A percentile compares a stretch with the other conserved stretches of the same genome.
Evolutionary conservation across 257 asterid species (phyloP).

Genomic region (Paraleonurus japonicus): DNA sequence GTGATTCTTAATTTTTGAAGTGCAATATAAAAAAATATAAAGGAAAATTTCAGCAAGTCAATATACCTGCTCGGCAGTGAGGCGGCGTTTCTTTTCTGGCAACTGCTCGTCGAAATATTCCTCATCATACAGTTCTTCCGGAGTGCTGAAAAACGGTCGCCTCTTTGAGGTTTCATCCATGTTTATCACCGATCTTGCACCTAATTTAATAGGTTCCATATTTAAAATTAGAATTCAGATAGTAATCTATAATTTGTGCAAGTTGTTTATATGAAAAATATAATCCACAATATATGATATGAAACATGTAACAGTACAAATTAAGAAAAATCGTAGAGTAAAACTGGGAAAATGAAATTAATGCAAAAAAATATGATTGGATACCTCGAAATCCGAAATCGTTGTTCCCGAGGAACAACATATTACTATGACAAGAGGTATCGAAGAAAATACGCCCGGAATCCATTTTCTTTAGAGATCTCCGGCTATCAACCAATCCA

Average conservation of each 20-base stretch:
- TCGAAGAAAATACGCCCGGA: conserved; percentile 74
- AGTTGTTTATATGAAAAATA: background rate
- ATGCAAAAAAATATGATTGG: background rate
- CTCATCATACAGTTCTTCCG: conserved; percentile 76
- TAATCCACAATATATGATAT: background rate
- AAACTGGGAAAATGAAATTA: background rate
- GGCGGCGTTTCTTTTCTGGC: conserved; percentile 98
- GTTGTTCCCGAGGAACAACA: conserved; percentile 64
- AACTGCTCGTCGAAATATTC: conserved; percentile 90
- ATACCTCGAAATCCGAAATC: conserved; percentile 75
- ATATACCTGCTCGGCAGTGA: conserved; percentile 82
- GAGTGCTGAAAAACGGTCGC: conserved; percentile 76
- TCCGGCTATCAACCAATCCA: conserved; percentile 35
- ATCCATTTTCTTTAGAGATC: conserved; percentile 57
- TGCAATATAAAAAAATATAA: background rate
- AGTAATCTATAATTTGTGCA: background rate
- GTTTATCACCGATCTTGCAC: conserved; percentile 62
- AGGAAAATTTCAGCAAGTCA: background rate
- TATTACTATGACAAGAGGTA: conserved; percentile 65
- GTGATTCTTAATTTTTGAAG: background rate
- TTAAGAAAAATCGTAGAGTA: background rate
- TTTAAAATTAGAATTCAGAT: background rate
- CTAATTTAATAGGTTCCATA: conserved; percentile 26
- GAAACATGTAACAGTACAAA: background rate
- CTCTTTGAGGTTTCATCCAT: conserved; percentile 71